A percentile compares a stretch with the other conserved stretches of the same genome.
These are phyloP conservation scores for Exophiala spinifera DNA, from an alignment of 2,329 filamentous ascomycete species.

Conservation along the genomic window DNA sequence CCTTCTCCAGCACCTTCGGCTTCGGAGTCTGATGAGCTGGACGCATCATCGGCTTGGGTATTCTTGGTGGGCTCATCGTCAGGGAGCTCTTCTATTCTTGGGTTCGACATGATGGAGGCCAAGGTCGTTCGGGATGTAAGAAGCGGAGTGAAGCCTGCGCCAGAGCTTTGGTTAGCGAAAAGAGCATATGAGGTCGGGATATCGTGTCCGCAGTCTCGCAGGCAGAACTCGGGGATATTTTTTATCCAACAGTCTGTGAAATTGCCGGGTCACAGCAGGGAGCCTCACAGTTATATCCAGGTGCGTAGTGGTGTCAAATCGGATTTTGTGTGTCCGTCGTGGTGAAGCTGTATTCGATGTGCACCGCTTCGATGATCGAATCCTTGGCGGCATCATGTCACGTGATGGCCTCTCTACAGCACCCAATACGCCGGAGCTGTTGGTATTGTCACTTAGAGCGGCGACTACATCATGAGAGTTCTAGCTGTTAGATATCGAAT, in stretches of 20 bases:
- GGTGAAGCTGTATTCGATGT: not conserved
- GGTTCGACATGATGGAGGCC: conserved; percentile 76
- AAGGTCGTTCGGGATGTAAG: not conserved
- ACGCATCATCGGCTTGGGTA: conserved; percentile 70
- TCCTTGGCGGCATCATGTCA: not conserved
- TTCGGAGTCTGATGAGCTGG: conserved; percentile 50
- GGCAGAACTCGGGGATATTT: not conserved
- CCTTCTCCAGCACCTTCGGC: conserved; percentile 36
- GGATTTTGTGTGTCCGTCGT: conserved; percentile 1
- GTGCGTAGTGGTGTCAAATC: not conserved
- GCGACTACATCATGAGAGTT: not conserved
- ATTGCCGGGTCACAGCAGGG: not conserved
- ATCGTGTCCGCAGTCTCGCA: not conserved
- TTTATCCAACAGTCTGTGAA: not conserved
- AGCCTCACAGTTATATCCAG: not conserved
- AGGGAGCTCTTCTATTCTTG: conserved; percentile 94
- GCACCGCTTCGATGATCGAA: not conserved
- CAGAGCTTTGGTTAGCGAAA: conserved; percentile 1
- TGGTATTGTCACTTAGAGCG: no score
- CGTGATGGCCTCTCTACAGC: not conserved
- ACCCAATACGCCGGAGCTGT: no score
- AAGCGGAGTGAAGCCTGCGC: conserved; percentile 1
- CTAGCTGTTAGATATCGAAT: no score
- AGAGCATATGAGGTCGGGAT: not conserved
- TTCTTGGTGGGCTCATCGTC: conserved; percentile 83